Evolutionary conservation across 306 rosid genomes (phyloP).

Genomic region (Senna siamea): DNA sequence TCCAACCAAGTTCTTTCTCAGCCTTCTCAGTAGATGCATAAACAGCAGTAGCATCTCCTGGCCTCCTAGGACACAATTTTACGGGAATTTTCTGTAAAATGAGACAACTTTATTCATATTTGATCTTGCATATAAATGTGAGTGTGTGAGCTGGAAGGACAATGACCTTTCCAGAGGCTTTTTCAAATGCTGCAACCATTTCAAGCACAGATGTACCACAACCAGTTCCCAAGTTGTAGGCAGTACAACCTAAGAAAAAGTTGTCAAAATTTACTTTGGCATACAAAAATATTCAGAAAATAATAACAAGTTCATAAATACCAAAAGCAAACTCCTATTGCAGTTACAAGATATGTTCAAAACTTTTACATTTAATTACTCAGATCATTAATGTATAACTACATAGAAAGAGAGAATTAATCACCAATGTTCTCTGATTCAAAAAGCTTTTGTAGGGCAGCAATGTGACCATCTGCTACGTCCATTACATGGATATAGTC

Average conservation of each 20-base stretch:
- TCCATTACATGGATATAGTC: conserved; percentile 92
- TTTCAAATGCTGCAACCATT: no score
- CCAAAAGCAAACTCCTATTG: no score
- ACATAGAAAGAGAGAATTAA: no score
- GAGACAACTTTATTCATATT: not conserved
- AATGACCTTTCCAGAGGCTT: conserved; percentile 73
- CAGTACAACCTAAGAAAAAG: no score
- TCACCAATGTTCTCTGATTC: conserved; percentile 59
- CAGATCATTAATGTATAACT: no score
- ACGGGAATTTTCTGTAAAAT: conserved; percentile 62
- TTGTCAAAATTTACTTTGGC: no score
- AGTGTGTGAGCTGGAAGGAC: not conserved
- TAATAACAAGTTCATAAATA: no score
- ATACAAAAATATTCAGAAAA: no score
- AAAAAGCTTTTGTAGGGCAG: conserved; percentile 78
- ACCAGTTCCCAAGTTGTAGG: no score
- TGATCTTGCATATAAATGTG: conserved; percentile 7
- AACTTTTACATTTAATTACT: no score
- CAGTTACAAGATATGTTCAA: no score
- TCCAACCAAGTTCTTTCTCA: conserved; percentile 77
- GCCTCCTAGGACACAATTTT: conserved; percentile 66
- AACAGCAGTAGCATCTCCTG: conserved; percentile 83
- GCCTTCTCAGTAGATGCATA: conserved; percentile 82
- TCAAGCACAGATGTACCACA: no score
- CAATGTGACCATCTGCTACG: conserved; percentile 86